A percentile compares a stretch with the other conserved stretches of the same genome.
Conservation (phyloP, 148 eudicot genomes). For the Simmondsia chinensis region DNA sequence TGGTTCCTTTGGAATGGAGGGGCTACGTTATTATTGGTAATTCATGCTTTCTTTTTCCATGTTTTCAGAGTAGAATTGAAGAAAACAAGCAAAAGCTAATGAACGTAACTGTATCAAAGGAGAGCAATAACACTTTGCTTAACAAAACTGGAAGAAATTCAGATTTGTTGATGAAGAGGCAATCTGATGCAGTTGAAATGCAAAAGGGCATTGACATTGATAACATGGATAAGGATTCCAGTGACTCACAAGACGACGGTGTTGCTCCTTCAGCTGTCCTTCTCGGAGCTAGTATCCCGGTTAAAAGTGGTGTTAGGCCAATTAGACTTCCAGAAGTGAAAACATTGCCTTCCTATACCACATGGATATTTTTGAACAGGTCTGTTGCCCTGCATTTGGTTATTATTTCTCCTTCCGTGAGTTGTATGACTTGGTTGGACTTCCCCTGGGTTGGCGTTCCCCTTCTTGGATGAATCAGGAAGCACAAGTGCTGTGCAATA, state of each 20-base stretch:
- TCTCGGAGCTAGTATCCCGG: slow-evolving; percentile 74
- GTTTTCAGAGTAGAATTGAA: slow-evolving; percentile 59
- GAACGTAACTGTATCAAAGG: slow-evolving; percentile 43
- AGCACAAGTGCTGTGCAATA: too few species aligned
- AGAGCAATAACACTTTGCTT: slow-evolving; percentile 38
- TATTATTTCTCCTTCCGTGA: too few species aligned
- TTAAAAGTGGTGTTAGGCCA: slow-evolving; percentile 77
- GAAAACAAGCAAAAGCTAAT: slow-evolving; percentile 59
- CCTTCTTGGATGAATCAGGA: too few species aligned
- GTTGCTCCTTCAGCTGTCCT: slow-evolving; percentile 62
- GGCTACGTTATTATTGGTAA: neutral
- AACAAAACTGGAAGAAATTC: slow-evolving; percentile 21
- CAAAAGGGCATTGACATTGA: slow-evolving; percentile 51
- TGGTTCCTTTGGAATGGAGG: neutral
- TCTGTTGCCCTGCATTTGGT: too few species aligned
- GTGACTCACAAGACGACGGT: slow-evolving; percentile 64
- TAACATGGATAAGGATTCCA: slow-evolving; percentile 48
- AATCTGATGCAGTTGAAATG: slow-evolving; percentile 73
- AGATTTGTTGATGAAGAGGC: slow-evolving; percentile 59
- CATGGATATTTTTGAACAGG: slow-evolving; percentile 95
- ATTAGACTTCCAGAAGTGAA: slow-evolving; percentile 71
- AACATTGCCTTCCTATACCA: slow-evolving; percentile 80
- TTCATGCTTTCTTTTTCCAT: slow-evolving; percentile 5
- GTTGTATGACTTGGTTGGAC: neutral
- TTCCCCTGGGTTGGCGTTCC: too few species aligned